Percentiles rank a stretch among this genome's conserved stretches.
phyloP scores from a whole-genome alignment of 1,284 basidiomycete genomes.

The Coriolopsis trogii region DNA sequence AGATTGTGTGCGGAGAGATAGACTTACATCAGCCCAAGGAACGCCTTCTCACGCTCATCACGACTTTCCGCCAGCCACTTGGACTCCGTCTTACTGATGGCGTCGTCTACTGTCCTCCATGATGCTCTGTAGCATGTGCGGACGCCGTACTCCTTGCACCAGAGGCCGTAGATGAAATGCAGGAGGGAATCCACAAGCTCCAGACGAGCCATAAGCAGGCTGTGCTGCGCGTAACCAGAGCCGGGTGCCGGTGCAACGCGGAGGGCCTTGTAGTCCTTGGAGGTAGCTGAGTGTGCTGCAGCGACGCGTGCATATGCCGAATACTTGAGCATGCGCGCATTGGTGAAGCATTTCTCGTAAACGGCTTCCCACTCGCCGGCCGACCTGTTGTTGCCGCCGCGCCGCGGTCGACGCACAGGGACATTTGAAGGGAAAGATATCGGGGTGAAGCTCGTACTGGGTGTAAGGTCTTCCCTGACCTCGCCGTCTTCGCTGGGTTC shows the following conservation, averaged over 20 bases:
- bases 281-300: slow-evolving; percentile 67
- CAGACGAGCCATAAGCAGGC: slow-evolving; percentile 70
- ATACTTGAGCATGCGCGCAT: slow-evolving; percentile 71
- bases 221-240: slow-evolving; percentile 71
- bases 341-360: slow-evolving; percentile 63
- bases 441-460: slow-evolving; percentile 27
- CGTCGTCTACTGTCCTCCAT: slow-evolving; percentile 66
- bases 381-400: slow-evolving; percentile 52
- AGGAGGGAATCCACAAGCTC: slow-evolving; percentile 74
- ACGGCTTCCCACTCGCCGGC: slow-evolving; percentile 37
- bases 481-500: slow-evolving; percentile 41
- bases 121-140: slow-evolving; percentile 53
- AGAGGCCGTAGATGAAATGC: slow-evolving; percentile 73
- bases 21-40: slow-evolving; percentile 76
- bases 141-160: slow-evolving; percentile 64
- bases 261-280: slow-evolving; percentile 65
- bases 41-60: slow-evolving; percentile 72
- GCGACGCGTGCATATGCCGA: slow-evolving; percentile 74
- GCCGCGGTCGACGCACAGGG: slow-evolving; percentile 67
- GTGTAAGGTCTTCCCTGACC: slow-evolving; percentile 37
- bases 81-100: slow-evolving; percentile 65
- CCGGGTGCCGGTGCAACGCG: slow-evolving; percentile 60
- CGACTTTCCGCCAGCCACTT: slow-evolving; percentile 67
- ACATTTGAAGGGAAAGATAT: slow-evolving; percentile 42
- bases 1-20: slow-evolving; percentile 24